Evolutionary conservation across 495 filamentous ascomycete genomes (phyloP).

Genomic region (Trichocladium antarcticum): DNA sequence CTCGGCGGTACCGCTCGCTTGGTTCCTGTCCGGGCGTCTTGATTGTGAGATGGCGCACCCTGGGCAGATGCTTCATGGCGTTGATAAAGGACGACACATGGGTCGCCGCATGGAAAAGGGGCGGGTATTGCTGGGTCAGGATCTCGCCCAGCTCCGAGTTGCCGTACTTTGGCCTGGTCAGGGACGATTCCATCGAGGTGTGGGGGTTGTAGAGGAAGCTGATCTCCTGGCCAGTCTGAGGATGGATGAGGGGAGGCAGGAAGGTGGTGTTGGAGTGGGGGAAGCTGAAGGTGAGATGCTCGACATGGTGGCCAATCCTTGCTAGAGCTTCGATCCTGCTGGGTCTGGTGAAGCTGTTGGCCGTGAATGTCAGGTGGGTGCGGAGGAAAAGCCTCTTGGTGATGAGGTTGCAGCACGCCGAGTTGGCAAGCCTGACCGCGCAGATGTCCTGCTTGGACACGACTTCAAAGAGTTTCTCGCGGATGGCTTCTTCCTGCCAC

Average conservation of each 20-base stretch:
- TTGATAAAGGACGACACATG: slow-evolving; percentile 68
- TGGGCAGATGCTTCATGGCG: slow-evolving; percentile 50
- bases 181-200: slow-evolving; percentile 37
- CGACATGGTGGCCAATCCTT: slow-evolving; percentile 60
- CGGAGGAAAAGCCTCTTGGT: slow-evolving; percentile 44
- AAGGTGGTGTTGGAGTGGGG: slow-evolving; percentile 61
- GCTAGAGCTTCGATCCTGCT: slow-evolving; percentile 55
- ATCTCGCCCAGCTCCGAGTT: slow-evolving; percentile 53
- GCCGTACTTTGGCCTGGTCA: slow-evolving; percentile 51
- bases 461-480: slow-evolving; percentile 40
- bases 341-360: slow-evolving; percentile 58
- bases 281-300: slow-evolving; percentile 57
- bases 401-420: slow-evolving; percentile 41
- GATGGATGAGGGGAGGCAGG: slow-evolving; percentile 63
- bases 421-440: slow-evolving; percentile 39
- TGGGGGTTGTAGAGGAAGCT: slow-evolving; percentile 66
- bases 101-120: slow-evolving; percentile 74
- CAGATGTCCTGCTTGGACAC: slow-evolving; percentile 41
- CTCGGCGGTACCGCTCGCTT: slow-evolving; percentile 55
- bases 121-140: slow-evolving; percentile 67
- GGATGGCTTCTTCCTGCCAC: slow-evolving; percentile 42
- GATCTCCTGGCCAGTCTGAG: slow-evolving; percentile 56
- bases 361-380: slow-evolving; percentile 53
- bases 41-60: slow-evolving; percentile 57
- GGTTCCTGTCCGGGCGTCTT: slow-evolving; percentile 59